phyloP scores from a whole-genome alignment of 2,329 filamentous ascomycete genomes.

The Fusarium decemcellulare region DNA sequence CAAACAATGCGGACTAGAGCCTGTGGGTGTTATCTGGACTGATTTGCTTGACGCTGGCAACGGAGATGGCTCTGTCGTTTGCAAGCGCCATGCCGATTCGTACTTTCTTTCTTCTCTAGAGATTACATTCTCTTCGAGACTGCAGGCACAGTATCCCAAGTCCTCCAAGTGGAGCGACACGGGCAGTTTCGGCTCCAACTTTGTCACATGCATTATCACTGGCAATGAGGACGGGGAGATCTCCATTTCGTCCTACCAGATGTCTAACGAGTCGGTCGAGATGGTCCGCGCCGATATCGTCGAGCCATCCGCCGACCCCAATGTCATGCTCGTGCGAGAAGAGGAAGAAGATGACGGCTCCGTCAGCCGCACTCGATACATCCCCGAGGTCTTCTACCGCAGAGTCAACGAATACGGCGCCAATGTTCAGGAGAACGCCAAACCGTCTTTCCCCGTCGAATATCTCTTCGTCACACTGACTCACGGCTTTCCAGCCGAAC shows the following conservation, averaged over 20 bases:
- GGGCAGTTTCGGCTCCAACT: constrained; percentile 93
- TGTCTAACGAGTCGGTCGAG: constrained; percentile 94
- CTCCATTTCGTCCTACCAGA: constrained; percentile 91
- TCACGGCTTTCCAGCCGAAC: constrained; percentile 90
- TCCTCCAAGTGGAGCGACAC: constrained; percentile 97
- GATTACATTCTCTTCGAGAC: constrained; percentile 87
- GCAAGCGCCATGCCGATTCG: constrained; percentile 95
- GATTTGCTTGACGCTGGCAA: constrained; percentile 87
- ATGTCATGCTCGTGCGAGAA: constrained; percentile 92
- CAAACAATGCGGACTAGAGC: constrained; percentile 85
- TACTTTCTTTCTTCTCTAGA: constrained; percentile 95
- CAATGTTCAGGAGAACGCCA: constrained; percentile 97
- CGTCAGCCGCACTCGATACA: constrained; percentile 82
- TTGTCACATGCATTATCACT: constrained; percentile 96
- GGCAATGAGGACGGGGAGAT: constrained; percentile 93
- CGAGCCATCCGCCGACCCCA: constrained; percentile 93
- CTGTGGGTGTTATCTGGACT: constrained; percentile 94
- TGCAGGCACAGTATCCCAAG: constrained; percentile 91
- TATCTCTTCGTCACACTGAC: constrained; percentile 97
- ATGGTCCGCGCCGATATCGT: constrained; percentile 97
- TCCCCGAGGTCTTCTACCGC: constrained; percentile 97
- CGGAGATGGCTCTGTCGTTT: constrained; percentile 88
- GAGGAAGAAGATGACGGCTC: constrained; percentile 87
- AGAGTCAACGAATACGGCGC: constrained; percentile 96
- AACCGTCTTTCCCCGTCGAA: constrained; percentile 95